These are phyloP conservation scores for Coccomyxa sp. DNA, from an alignment of 139 green algal genomes.

Conservation along the genomic window DNA sequence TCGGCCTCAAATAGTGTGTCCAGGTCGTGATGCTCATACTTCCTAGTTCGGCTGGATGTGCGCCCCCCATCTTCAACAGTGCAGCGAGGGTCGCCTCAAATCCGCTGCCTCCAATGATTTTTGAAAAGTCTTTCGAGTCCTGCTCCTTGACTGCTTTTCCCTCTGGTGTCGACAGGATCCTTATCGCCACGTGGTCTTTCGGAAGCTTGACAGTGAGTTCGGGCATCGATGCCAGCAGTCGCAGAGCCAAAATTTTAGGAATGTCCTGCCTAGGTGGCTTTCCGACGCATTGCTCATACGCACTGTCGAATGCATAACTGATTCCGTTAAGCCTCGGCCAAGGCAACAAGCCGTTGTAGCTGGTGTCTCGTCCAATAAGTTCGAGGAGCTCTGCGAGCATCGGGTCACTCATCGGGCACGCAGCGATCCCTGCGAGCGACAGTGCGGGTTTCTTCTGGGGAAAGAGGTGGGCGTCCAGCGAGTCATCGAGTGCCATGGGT, in stretches of 20 bases:
- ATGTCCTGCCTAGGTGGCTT: background rate
- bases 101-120: background rate
- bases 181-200: background rate
- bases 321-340: background rate
- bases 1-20: background rate
- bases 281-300: background rate
- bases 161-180: background rate
- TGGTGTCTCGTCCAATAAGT: background rate
- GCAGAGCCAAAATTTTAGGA: background rate
- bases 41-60: background rate
- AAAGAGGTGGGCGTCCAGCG: background rate
- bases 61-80: background rate
- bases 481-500: background rate
- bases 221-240: background rate
- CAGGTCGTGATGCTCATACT: background rate
- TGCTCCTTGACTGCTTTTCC: background rate
- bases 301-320: background rate
- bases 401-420: background rate
- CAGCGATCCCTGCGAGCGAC: background rate
- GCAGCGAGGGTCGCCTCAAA: background rate
- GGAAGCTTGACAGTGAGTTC: background rate
- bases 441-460: background rate
- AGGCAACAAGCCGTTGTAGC: background rate
- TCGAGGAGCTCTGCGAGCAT: background rate
- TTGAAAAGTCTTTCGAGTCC: background rate